phyloP scores from a whole-genome alignment of 2,329 filamentous ascomycete genomes.

The Teratosphaeria destructans region DNA sequence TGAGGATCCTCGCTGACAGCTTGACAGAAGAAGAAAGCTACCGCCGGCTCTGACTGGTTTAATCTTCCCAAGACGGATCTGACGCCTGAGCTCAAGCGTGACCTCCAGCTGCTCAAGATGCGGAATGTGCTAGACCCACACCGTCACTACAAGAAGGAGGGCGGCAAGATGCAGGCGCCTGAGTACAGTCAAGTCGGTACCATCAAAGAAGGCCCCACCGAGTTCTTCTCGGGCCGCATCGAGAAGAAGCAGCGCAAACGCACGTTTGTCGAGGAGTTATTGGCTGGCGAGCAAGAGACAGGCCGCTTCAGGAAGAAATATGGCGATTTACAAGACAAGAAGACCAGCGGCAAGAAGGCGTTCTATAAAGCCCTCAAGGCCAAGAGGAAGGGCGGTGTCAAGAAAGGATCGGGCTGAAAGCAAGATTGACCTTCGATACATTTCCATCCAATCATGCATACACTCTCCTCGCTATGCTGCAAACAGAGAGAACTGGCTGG shows the following conservation, averaged over 20 bases:
- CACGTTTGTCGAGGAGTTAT: conserved; percentile 76
- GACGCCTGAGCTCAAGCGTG: conserved; percentile 76
- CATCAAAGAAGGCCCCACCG: conserved; percentile 77
- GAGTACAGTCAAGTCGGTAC: conserved; percentile 84
- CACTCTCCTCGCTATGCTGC: background rate
- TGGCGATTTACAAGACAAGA: conserved; percentile 67
- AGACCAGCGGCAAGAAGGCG: conserved; percentile 78
- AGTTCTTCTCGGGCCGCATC: conserved; percentile 72
- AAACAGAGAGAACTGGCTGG: background rate
- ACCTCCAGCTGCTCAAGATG: conserved; percentile 83
- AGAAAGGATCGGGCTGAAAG: conserved; percentile 17
- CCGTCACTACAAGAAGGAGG: conserved; percentile 81
- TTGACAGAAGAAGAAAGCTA: conserved; percentile 47
- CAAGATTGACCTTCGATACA: too few relatives aligned
- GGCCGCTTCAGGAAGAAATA: conserved; percentile 81
- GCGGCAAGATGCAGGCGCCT: conserved; percentile 58
- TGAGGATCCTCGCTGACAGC: conserved; percentile 14
- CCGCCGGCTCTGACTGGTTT: conserved; percentile 77
- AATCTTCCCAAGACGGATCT: conserved; percentile 74
- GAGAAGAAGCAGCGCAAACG: conserved; percentile 79
- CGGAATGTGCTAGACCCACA: conserved; percentile 81
- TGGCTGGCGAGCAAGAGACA: conserved; percentile 55
- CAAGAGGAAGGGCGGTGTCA: conserved; percentile 36
- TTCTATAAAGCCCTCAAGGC: conserved; percentile 73
- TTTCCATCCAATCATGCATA: background rate